These are phyloP conservation scores for Metschnikowia baotianmanensis DNA, from an alignment of 805 yeast species.

Conservation along the genomic window DNA sequence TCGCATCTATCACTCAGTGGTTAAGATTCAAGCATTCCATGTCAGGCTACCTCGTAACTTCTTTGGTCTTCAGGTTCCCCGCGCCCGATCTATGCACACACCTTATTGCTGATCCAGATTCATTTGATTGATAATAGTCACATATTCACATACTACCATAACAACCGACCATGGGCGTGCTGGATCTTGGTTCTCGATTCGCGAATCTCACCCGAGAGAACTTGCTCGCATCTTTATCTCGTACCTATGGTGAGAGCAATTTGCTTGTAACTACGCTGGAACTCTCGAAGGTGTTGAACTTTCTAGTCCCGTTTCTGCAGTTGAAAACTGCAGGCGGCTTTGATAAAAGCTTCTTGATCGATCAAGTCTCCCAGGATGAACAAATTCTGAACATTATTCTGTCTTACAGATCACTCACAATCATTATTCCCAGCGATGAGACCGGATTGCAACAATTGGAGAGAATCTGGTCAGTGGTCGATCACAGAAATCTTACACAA, in stretches of 20 bases:
- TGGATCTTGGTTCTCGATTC: constrained; percentile 11
- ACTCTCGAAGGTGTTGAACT: constrained; percentile 50
- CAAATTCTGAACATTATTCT: background rate
- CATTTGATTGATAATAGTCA: too few species aligned
- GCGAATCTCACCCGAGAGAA: constrained; percentile 21
- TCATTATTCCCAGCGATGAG: constrained; percentile 8
- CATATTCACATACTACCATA: too few species aligned
- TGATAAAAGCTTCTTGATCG: constrained; percentile 14
- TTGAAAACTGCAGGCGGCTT: constrained; percentile 52
- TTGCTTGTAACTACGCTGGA: constrained; percentile 42
- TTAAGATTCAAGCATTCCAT: too few species aligned
- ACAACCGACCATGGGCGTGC: constrained; percentile 1
- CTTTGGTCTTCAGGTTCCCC: too few species aligned
- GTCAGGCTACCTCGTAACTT: too few species aligned
- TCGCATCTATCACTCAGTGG: too few species aligned
- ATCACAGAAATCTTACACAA: constrained; percentile 14
- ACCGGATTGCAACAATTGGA: constrained; percentile 8
- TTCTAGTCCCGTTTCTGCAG: constrained; percentile 52
- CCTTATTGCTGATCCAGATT: too few species aligned
- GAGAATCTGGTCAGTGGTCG: constrained; percentile 9
- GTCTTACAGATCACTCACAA: constrained; percentile 7
- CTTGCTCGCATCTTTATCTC: constrained; percentile 22
- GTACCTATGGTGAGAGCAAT: constrained; percentile 25
- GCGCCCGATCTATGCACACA: too few species aligned
- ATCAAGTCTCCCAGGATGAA: constrained; percentile 8